Base-by-base conservation (phyloP, 2,329 filamentous ascomycete genomes). In the Aspergillus ruber region DNA sequence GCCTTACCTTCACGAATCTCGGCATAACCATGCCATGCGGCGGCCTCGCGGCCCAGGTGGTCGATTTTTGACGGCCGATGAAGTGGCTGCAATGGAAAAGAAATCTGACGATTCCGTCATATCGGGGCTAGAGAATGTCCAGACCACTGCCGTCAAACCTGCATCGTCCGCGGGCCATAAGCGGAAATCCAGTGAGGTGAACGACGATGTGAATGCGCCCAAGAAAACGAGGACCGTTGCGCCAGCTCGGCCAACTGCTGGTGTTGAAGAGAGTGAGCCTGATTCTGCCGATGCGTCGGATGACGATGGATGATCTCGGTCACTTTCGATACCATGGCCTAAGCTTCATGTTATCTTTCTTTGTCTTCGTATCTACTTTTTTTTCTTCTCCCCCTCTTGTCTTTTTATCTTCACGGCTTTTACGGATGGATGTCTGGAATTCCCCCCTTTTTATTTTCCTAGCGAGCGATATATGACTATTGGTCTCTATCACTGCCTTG, bases 1-100 rank as follows among this genome's bases (percentile, higher is more conserved):
- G 72, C 93, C 93, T 3, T 98, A 98, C 62, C 78, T 98, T 27
- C 93, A 98, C 71, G 93, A 98, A 66, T 97, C 91, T 21, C 81
- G 93, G 62, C 93, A 98, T 69, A 97, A 97, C 64, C 93, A 98
- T 69, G 93, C 93, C 8, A 98, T 98, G 93, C 84, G 93, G 49
- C 79, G 93, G 60, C 93, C 93, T 23, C 83, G 93, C 65, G 93
- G 93, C 13, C 93, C 93, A 0, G 93, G 93, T 45, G 93, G 93
- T 18, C 85, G 93, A 20, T 98, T 98, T 77, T 74, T 98, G 67
- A 98, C 93, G 0, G 91, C 93, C 1, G 93, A 97, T 48, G 93
- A 98, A 67, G 90, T 96, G 3, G 89, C 90, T 5, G 85, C 86
- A 44, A 90, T 95, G 75, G 90, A 95, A 63, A 81, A 82, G 58